Evolutionary conservation across 2,329 filamentous ascomycete species (phyloP), one percentile per base, ranked within the genome.

Genomic region (Phyllosticta paracitricarpa): DNA sequence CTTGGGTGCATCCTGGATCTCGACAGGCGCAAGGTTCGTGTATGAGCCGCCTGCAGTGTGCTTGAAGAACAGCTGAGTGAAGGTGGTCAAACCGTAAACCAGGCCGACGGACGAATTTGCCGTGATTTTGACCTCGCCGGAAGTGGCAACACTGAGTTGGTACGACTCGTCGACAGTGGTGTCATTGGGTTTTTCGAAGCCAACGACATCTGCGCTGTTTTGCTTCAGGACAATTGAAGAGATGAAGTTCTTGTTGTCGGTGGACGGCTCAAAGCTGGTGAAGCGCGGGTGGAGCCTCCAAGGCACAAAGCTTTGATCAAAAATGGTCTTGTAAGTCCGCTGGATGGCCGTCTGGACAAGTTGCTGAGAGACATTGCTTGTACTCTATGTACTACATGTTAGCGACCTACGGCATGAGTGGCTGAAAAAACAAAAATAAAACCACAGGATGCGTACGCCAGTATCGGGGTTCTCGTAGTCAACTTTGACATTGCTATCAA

Each of bases 31-130:
- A 48, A 84, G 74, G 0, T 81, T 81, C 1, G 87, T 91, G 76
- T 96, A 96, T 2, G 60, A 40, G 10, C 74, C 69, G 26, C 81
- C 82, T 3, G 78, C 69, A 51, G 85, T 85, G 74, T 90, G 86
- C 71, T 84, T 72, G 75, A 85, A 93, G 76, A 94, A 94, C 17
- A 95, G 82, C 76, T 95, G 90, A 0, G 82, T 81, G 69, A 94
- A 90, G 1, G 88, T 87, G 66, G 89, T 86, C 24, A 95, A 79
- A n/a, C 82, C 90, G 65, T 84, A 84, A 19, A 90, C 78, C 35
- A 92, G 77, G 57, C 90, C 90, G 6, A 83, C 81, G 17, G 86
- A 86, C 1, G 87, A 85, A 40, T 79, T 79, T 17, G 88, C 88
- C 25, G 76, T 77, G 67, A 94, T 85, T 51, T 77, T 81, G 30